A percentile compares a stretch with the other conserved stretches of the same genome.
These are phyloP conservation scores for Aspergillus luchuensis DNA, from an alignment of 2,329 filamentous ascomycete genomes.

Conservation along the genomic window DNA sequence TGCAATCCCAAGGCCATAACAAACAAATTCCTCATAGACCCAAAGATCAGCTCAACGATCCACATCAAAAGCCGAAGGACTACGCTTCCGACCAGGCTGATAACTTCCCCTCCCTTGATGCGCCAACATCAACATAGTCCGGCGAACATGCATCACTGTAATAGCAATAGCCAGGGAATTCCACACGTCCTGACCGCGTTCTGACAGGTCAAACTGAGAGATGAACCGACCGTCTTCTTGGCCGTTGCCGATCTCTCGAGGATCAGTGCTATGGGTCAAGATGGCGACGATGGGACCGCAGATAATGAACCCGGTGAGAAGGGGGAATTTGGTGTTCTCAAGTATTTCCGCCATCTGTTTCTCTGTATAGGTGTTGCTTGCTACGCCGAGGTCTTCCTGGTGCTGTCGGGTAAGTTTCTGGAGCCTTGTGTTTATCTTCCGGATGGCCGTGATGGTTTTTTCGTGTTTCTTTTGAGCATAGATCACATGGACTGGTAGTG, in stretches of 20 bases:
- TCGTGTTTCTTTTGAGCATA: conserved; percentile 45
- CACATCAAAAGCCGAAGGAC: conserved; percentile 5
- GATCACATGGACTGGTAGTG: conserved; percentile 51
- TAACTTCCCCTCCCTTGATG: conserved; percentile 29
- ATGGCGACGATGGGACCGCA: conserved; percentile 56
- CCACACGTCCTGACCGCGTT: conserved; percentile 61
- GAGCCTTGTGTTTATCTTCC: conserved; percentile 48
- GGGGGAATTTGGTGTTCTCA: conserved; percentile 37
- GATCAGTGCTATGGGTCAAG: conserved; percentile 52
- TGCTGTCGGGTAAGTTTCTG: conserved; percentile 47
- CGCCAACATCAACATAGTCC: conserved; percentile 51
- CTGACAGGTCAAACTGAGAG: conserved; percentile 56
- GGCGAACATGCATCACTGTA: conserved; percentile 55
- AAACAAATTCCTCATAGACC: not conserved
- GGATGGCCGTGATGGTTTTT: conserved; percentile 44
- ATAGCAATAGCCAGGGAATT: conserved; percentile 61
- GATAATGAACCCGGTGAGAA: conserved; percentile 58
- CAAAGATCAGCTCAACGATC: conserved; percentile 18
- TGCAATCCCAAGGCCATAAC: not conserved
- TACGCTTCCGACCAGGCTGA: conserved; percentile 8
- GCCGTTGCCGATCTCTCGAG: conserved; percentile 24
- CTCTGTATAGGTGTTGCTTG: not conserved
- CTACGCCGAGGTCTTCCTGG: conserved; percentile 30
- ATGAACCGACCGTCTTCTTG: conserved; percentile 40
- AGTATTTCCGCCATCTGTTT: not conserved